Evolutionary conservation across 2,329 filamentous ascomycete species (phyloP).

Genomic region (Ilyonectria mors-panacis): DNA sequence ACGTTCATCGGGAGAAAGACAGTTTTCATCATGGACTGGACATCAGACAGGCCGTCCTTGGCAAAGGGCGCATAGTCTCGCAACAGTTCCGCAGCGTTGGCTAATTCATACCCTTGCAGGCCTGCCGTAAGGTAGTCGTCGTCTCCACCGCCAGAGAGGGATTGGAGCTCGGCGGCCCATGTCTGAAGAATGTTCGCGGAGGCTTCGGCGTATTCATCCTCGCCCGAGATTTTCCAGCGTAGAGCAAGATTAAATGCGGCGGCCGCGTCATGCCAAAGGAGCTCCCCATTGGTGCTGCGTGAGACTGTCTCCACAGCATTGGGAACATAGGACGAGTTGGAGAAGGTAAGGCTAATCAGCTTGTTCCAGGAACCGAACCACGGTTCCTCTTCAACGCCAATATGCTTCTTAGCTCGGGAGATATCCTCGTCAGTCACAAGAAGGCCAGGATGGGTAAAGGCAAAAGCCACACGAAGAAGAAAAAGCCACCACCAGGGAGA

Average conservation of each 20-base stretch:
- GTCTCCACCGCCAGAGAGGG: conserved; percentile 50
- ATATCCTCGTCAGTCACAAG: conserved; percentile 33
- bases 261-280: conserved; percentile 32
- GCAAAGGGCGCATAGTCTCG: conserved; percentile 45
- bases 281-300: conserved; percentile 24
- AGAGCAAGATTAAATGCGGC: conserved; percentile 48
- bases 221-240: conserved; percentile 57
- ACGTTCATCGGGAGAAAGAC: conserved; percentile 27
- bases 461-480: neutral
- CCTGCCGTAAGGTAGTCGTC: conserved; percentile 59
- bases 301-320: conserved; percentile 13
- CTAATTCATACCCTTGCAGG: conserved; percentile 62
- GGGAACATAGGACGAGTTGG: conserved; percentile 6
- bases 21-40: conserved; percentile 8
- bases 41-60: conserved; percentile 46
- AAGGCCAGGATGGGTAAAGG: conserved; percentile 30
- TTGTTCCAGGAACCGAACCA: conserved; percentile 31
- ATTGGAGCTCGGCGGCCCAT: conserved; percentile 54
- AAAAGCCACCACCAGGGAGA: neutral
- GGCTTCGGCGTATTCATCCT: conserved; percentile 54
- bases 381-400: conserved; percentile 22
- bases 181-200: conserved; percentile 55
- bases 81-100: conserved; percentile 62
- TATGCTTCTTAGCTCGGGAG: conserved; percentile 19
- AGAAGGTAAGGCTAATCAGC: conserved; percentile 25